These are phyloP conservation scores for Dendrobium catenatum DNA, from an alignment of 106 monocot genomes.

Conservation along the genomic window DNA sequence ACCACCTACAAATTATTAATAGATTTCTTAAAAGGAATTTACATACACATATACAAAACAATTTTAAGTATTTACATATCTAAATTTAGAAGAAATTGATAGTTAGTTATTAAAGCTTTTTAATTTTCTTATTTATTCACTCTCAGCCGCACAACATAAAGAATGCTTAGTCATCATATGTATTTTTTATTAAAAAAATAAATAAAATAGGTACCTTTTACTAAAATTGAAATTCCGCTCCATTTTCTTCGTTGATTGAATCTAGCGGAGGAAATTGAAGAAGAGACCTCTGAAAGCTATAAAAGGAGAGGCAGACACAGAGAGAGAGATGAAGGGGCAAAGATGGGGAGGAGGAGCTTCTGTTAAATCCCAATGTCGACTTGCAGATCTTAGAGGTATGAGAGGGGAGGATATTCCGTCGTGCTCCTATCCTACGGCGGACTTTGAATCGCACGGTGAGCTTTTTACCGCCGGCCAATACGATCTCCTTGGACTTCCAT, in stretches of 20 bases:
- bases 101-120: too few species aligned
- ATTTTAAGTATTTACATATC: too few species aligned
- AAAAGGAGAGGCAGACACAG: neutral
- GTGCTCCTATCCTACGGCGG: slow-evolving; percentile 3
- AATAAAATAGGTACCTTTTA: too few species aligned
- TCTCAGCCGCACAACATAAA: too few species aligned
- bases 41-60: too few species aligned
- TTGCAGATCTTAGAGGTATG: slow-evolving; percentile 12
- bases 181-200: too few species aligned
- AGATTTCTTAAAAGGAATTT: too few species aligned
- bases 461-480: neutral
- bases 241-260: neutral
- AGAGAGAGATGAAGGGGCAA: neutral
- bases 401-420: neutral
- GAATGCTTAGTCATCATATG: too few species aligned
- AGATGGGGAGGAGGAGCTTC: neutral
- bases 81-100: too few species aligned
- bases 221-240: neutral
- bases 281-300: neutral
- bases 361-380: slow-evolving; percentile 16
- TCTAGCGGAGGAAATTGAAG: slow-evolving; percentile 1
- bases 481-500: neutral
- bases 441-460: slow-evolving; percentile 20
- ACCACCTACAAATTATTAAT: too few species aligned
- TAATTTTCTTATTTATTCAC: too few species aligned